phyloP scores from a whole-genome alignment of 768 basidiomycete genomes.

The Rubroboletus satanas region DNA sequence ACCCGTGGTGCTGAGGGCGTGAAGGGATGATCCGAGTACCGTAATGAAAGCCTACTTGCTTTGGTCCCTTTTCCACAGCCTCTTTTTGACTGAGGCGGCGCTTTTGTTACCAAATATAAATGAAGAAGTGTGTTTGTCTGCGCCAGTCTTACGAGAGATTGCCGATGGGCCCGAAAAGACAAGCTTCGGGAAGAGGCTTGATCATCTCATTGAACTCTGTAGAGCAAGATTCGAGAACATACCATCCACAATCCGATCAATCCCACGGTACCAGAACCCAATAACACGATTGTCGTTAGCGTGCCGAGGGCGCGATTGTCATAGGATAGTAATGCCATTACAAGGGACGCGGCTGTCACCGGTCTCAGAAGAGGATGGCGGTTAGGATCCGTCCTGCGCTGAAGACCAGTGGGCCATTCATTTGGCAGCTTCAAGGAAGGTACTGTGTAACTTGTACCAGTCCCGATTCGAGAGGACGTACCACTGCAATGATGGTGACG shows the following conservation, averaged over 20 bases:
- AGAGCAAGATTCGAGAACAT: slow-evolving; percentile 27
- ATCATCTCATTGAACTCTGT: slow-evolving; percentile 15
- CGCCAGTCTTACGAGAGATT: slow-evolving; percentile 69
- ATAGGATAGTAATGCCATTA: slow-evolving; percentile 64
- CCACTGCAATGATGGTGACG: slow-evolving; percentile 56
- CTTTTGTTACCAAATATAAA: slow-evolving; percentile 77
- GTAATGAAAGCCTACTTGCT: slow-evolving; percentile 20
- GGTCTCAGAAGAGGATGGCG: slow-evolving; percentile 64
- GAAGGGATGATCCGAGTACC: slow-evolving; percentile 17
- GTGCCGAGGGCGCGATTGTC: slow-evolving; percentile 56
- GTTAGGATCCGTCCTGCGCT: slow-evolving; percentile 23
- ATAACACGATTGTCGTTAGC: slow-evolving; percentile 48
- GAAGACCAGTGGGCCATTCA: slow-evolving; percentile 30
- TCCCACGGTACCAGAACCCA: slow-evolving; percentile 50
- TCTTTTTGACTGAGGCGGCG: slow-evolving; percentile 61
- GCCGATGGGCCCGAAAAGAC: slow-evolving; percentile 55
- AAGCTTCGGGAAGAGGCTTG: slow-evolving; percentile 38
- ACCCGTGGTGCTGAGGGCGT: slow-evolving; percentile 7
- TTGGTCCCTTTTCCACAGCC: slow-evolving; percentile 47
- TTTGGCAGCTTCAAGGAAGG: slow-evolving; percentile 41
- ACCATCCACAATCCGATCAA: slow-evolving; percentile 74
- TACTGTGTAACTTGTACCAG: not conserved
- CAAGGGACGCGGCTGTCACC: slow-evolving; percentile 47
- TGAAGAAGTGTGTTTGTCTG: slow-evolving; percentile 75
- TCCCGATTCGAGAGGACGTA: slow-evolving; percentile 23